Evolutionary conservation across 2,329 filamentous ascomycete species (phyloP).

Genomic region (Ramularia collo-cygni): DNA sequence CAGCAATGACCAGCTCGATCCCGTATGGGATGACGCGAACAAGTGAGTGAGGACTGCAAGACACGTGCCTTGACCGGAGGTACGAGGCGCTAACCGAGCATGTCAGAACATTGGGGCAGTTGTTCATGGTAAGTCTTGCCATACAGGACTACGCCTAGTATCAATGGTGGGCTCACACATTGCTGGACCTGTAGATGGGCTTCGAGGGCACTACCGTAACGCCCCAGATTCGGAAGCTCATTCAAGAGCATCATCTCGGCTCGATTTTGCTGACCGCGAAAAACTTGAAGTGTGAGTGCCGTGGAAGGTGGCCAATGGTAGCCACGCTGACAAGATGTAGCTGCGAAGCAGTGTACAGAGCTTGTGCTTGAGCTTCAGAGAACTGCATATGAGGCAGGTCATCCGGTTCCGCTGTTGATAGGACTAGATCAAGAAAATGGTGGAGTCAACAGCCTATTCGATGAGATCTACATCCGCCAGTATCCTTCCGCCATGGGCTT

Average conservation of each 20-base stretch:
- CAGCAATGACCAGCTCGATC: constrained; percentile 39
- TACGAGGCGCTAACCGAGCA: constrained; percentile 30
- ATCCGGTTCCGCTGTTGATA: constrained; percentile 82
- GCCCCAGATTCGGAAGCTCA: constrained; percentile 72
- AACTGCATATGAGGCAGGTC: constrained; percentile 83
- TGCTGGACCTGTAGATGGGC: constrained; percentile 51
- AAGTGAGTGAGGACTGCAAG: constrained; percentile 49
- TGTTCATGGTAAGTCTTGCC: constrained; percentile 28
- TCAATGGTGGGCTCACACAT: constrained; percentile 18
- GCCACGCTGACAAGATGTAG: constrained; percentile 44
- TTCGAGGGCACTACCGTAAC: constrained; percentile 81
- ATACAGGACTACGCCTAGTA: constrained; percentile 6
- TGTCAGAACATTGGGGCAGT: constrained; percentile 40
- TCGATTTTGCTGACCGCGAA: constrained; percentile 79
- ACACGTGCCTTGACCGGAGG: not conserved
- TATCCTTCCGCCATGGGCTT: constrained; percentile 97
- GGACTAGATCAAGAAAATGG: constrained; percentile 97
- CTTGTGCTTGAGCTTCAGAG: constrained; percentile 88
- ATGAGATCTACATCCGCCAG: constrained; percentile 91
- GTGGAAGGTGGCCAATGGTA: not conserved
- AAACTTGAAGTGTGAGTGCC: constrained; percentile 67
- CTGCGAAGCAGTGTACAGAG: constrained; percentile 80
- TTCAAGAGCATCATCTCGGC: constrained; percentile 79
- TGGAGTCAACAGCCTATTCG: constrained; percentile 91
- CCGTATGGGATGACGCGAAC: constrained; percentile 65